phyloP scores from a whole-genome alignment of 2,329 filamentous ascomycete species.

The Colletotrichum simmondsii region DNA sequence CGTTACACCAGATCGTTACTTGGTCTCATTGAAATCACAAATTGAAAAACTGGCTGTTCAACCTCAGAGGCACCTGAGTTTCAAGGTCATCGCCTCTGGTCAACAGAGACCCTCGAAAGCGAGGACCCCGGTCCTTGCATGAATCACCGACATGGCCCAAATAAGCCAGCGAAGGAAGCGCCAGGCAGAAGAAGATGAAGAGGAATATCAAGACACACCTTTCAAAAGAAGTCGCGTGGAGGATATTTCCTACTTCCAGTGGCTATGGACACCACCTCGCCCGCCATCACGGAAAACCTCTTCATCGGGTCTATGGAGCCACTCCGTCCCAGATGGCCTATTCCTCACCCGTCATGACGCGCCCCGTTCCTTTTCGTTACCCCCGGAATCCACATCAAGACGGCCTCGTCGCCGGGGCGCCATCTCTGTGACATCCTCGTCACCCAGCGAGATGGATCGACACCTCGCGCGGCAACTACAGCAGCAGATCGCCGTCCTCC shows the following conservation, averaged over 20 bases:
- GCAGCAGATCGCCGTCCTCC: conserved; percentile 25
- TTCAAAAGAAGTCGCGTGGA: conserved; percentile 8
- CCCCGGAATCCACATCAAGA: conserved; percentile 1
- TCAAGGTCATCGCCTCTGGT: neutral
- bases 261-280: conserved; percentile 20
- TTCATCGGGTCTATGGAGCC: conserved; percentile 12
- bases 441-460: conserved; percentile 17
- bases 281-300: neutral
- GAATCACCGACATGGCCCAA: conserved; percentile 18
- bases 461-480: conserved; percentile 25
- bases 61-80: no score
- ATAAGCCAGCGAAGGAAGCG: conserved; percentile 20
- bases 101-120: neutral
- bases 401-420: conserved; percentile 24
- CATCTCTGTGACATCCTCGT: conserved; percentile 21
- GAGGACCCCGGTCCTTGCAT: neutral
- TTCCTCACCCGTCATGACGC: conserved; percentile 9
- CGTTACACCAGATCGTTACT: neutral
- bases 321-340: conserved; percentile 3
- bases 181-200: conserved; percentile 10
- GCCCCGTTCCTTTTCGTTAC: conserved; percentile 18
- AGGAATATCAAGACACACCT: neutral
- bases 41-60: neutral
- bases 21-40: no score
- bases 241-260: conserved; percentile 3